Percentiles rank a stretch among this genome's conserved stretches.
Conservation (phyloP, 176 grass and related monocot genomes). For the Carex myosuroides region DNA sequence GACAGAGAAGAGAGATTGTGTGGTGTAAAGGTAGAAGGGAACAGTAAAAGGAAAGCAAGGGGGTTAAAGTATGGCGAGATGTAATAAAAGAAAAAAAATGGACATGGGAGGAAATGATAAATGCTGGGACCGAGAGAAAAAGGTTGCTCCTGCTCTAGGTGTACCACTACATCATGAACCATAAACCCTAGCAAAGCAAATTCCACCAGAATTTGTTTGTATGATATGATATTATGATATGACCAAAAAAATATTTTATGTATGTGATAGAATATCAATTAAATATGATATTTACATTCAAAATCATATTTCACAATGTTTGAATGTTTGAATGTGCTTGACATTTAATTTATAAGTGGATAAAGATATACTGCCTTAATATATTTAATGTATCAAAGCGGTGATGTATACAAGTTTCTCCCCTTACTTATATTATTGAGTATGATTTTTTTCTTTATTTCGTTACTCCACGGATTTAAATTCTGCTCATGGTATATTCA, state of each 20-base stretch:
- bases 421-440: no score
- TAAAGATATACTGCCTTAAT: not conserved
- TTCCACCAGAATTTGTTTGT: no score
- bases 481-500: no score
- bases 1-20: constrained; percentile 9
- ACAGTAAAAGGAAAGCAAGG: constrained; percentile 35
- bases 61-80: constrained; percentile 17
- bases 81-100: not conserved
- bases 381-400: not conserved
- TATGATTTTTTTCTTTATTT: no score
- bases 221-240: not conserved
- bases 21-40: constrained; percentile 22
- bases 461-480: no score
- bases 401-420: no score
- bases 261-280: not conserved
- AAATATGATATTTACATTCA: not conserved
- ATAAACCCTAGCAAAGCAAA: not conserved
- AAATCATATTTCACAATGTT: not conserved
- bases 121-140: not conserved
- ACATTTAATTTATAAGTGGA: not conserved
- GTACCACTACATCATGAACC: not conserved
- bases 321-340: not conserved
- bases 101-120: not conserved
- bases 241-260: not conserved
- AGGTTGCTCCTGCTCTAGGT: constrained; percentile 11